A percentile compares a stretch with the other conserved stretches of the same genome.
Conservation (phyloP, 352 stramenopile species). For the Thraustochytrium sp. region DNA sequence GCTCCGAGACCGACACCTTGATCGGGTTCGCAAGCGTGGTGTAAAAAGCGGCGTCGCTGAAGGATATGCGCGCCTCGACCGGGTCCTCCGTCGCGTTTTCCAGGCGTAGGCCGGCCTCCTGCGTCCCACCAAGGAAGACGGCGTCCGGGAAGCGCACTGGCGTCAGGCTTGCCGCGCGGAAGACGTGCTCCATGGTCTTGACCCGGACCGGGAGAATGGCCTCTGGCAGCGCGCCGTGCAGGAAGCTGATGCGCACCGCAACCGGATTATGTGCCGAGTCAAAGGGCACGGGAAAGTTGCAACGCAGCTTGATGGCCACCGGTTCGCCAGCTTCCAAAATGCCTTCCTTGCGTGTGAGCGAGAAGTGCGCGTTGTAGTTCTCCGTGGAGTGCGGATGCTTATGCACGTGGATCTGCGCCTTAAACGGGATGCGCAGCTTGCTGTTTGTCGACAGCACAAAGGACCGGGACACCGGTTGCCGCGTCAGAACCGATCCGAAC, state of each 20-base stretch:
- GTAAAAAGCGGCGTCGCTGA: background rate
- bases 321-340: background rate
- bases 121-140: background rate
- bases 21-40: background rate
- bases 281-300: constrained; percentile 18
- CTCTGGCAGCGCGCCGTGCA: background rate
- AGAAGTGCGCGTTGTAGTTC: constrained; percentile 31
- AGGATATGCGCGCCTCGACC: background rate
- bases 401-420: background rate
- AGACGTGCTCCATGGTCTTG: constrained; percentile 21
- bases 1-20: background rate
- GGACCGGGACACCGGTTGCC: background rate
- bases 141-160: background rate
- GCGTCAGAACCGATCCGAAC: constrained; percentile 12
- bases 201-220: background rate
- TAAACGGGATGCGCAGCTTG: background rate
- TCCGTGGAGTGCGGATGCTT: constrained; percentile 26
- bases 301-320: background rate
- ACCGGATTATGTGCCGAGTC: background rate
- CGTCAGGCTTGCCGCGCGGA: background rate
- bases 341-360: background rate
- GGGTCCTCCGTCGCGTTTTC: background rate
- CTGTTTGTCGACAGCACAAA: constrained; percentile 21
- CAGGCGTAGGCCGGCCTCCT: background rate
- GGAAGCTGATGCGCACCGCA: background rate